Conservation (phyloP, 2,329 filamentous ascomycete species). For the Diaporthe destruens region DNA sequence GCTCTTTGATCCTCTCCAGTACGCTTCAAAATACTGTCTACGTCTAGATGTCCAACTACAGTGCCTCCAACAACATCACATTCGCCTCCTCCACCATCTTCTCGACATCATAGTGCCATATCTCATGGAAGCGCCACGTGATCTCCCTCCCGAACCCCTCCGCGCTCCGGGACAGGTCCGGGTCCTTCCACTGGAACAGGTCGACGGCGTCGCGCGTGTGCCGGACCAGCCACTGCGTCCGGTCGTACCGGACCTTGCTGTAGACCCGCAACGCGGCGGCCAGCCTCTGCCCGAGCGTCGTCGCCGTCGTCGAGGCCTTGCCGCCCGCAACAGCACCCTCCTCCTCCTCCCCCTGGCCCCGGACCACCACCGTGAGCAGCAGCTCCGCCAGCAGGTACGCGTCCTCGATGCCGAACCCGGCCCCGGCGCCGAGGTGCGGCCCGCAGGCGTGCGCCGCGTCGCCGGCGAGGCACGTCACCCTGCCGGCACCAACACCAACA, state of each 20-base stretch:
- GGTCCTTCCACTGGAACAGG: slow-evolving; percentile 55
- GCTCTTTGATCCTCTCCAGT: not conserved
- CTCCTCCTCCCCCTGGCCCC: too few relatives aligned
- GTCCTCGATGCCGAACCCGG: slow-evolving; percentile 69
- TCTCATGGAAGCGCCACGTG: slow-evolving; percentile 49
- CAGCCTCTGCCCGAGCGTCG: not conserved
- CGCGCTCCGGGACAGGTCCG: slow-evolving; percentile 49
- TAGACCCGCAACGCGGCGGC: slow-evolving; percentile 53
- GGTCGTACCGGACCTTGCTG: slow-evolving; percentile 52
- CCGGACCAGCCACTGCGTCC: slow-evolving; percentile 59
- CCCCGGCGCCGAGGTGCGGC: slow-evolving; percentile 68
- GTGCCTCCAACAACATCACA: not conserved
- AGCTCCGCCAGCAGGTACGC: slow-evolving; percentile 58
- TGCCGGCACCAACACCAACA: slow-evolving; percentile 41
- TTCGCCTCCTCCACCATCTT: slow-evolving; percentile 49
- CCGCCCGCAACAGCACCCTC: not conserved
- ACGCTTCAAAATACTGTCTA: not conserved
- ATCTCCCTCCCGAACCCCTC: slow-evolving; percentile 55
- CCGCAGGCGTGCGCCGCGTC: slow-evolving; percentile 69
- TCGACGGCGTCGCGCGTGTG: slow-evolving; percentile 54
- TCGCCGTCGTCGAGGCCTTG: not conserved
- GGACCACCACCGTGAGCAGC: slow-evolving; percentile 43
- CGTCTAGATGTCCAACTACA: not conserved
- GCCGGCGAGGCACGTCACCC: slow-evolving; percentile 62
- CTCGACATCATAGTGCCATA: slow-evolving; percentile 55